These are phyloP conservation scores for Pythium monospermum DNA, from an alignment of 352 stramenopile species.

Conservation along the genomic window DNA sequence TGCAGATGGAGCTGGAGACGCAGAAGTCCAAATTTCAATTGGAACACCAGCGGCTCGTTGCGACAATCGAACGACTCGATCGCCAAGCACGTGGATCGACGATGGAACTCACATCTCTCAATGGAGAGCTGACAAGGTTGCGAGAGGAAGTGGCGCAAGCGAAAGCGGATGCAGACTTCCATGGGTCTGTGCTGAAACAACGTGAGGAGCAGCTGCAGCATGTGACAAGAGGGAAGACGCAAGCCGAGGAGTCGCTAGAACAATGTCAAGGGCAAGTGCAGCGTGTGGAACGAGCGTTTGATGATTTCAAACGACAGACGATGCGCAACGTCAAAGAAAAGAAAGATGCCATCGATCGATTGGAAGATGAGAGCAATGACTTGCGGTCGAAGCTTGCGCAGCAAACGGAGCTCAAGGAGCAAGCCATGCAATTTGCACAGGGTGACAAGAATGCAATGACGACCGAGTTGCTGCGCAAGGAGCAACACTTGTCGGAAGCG, in stretches of 20 bases:
- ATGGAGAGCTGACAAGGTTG: constrained; percentile 2
- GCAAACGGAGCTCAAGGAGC: constrained; percentile 18
- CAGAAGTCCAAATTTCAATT: constrained; percentile 22
- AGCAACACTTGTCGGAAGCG: constrained; percentile 17
- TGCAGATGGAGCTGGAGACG: constrained; percentile 34
- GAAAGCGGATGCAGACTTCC: constrained; percentile 12
- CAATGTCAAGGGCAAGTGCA: constrained; percentile 17
- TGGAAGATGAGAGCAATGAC: constrained; percentile 36
- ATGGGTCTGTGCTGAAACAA: constrained; percentile 6
- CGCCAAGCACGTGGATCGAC: constrained; percentile 10
- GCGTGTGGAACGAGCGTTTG: constrained; percentile 17
- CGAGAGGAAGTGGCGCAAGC: constrained; percentile 10
- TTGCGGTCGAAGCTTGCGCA: constrained; percentile 11
- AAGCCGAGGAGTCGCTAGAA: constrained; percentile 16
- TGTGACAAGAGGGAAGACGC: constrained; percentile 1
- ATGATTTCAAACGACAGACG: constrained; percentile 46
- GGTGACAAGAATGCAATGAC: constrained; percentile 21
- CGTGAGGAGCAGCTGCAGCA: constrained; percentile 3
- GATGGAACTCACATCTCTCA: constrained; percentile 5
- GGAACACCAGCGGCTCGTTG: constrained; percentile 20
- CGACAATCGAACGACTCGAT: constrained; percentile 20
- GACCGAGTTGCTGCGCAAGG: constrained; percentile 15
- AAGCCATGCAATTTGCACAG: constrained; percentile 20
- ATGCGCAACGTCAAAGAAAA: constrained; percentile 36
- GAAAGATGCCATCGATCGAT: constrained; percentile 29